Evolutionary conservation across 345 rosid species (phyloP), one percentile per base, ranked within the genome.

Genomic region (Lepidium africanum): DNA sequence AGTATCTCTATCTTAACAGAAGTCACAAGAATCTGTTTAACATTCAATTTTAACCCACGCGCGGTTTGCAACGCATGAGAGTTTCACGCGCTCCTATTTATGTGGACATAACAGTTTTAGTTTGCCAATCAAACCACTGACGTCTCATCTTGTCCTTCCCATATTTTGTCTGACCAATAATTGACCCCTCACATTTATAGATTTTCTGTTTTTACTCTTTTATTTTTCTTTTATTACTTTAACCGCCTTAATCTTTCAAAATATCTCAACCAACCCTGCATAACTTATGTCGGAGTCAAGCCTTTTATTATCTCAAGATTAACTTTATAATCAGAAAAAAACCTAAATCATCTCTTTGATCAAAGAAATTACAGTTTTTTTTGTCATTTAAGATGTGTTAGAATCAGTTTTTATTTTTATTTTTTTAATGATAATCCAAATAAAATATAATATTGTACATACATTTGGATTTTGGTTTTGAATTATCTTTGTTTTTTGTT

Each of bases 91-190:
- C 64, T 72, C 51, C 65, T 25, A 55, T 15, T 55, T 63, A 64
- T 63, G 76, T 72, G 76, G 76, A 72, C 64, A 27, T 54, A 4
- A 46, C 54, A 11, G 5, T 45, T 71, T 45, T 27, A 33, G 21
- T 43, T 35, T 55, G 23, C 14, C 55, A 53, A 52, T 71, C 21
- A 71, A 38, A 62, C 2, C 56, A 11, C 35, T 71, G 61, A 54
- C 75, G 69, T 71, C 75, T 62, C 63, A 71, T 53, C 56, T 38
- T 17, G 46, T 63, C 64, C 63, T 54, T 54, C 70, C 2, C 42
- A 25, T 36, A 16, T 47, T 54, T 59, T 72, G 42, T 55, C 43
- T 55, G 42, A 37, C 70, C 76, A 55, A 63, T 72, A 55, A 71
- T 46, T 63, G 70, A 45, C 23, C 7, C 4, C 13, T 16, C 55